Conservation (phyloP, 495 filamentous ascomycete species). For the Talaromyces proteolyticus region DNA sequence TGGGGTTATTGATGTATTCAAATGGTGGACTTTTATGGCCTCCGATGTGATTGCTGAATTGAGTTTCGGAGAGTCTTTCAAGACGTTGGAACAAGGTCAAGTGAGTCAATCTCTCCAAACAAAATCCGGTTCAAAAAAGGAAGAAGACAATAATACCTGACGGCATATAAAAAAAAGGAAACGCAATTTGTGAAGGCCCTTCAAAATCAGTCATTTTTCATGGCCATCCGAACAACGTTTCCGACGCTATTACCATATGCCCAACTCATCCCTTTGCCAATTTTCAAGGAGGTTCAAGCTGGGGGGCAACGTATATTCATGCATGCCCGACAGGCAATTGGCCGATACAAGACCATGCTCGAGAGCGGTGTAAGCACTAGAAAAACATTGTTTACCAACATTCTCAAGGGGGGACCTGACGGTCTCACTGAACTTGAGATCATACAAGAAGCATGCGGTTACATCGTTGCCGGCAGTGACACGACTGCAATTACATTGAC, state of each 20-base stretch:
- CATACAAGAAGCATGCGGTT: conserved; percentile 28
- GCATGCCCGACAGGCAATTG: conserved; percentile 33
- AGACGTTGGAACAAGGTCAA: conserved; percentile 44
- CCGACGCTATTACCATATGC: conserved; percentile 19
- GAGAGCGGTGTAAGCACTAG: conserved; percentile 28
- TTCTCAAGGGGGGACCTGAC: conserved; percentile 31
- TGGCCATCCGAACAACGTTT: conserved; percentile 27
- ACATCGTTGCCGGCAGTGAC: conserved; percentile 45
- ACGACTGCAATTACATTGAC: conserved; percentile 36
- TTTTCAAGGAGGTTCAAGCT: conserved; percentile 5
- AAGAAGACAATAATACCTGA: background rate
- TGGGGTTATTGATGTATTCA: conserved; percentile 38
- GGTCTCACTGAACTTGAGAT: conserved; percentile 34
- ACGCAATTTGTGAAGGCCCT: background rate
- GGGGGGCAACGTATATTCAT: conserved; percentile 12
- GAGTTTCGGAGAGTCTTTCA: conserved; percentile 53
- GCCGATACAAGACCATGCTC: conserved; percentile 33
- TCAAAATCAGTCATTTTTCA: conserved; percentile 12
- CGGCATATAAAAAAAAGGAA: background rate
- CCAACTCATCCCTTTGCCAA: conserved; percentile 5
- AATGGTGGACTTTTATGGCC: conserved; percentile 54
- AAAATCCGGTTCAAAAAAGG: no score
- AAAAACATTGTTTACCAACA: conserved; percentile 41
- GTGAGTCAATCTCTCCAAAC: conserved; percentile 11
- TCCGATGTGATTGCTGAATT: conserved; percentile 51